Evolutionary conservation across 2,329 filamentous ascomycete species (phyloP).

Genomic region (Trichoderma sp.): DNA sequence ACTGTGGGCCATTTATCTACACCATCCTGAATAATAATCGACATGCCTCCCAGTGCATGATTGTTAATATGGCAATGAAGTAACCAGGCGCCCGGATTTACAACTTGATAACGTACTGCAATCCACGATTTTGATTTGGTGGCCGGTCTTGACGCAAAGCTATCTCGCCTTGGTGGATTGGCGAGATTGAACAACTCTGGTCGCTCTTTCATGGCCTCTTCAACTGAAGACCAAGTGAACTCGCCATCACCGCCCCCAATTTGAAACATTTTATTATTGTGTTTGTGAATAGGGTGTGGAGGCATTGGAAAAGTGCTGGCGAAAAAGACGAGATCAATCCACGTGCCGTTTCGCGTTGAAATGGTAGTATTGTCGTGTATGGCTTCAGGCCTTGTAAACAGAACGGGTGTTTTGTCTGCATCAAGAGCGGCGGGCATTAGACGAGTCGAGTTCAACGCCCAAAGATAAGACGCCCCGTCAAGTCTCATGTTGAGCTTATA

Average conservation of each 20-base stretch:
- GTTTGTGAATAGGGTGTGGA: conserved; percentile 64
- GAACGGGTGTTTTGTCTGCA: conserved; percentile 40
- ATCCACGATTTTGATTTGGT: conserved; percentile 42
- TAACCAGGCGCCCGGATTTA: conserved; percentile 56
- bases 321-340: conserved; percentile 59
- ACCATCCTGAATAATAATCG: conserved; percentile 52
- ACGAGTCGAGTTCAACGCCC: conserved; percentile 53
- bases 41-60: conserved; percentile 58
- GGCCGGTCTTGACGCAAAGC: conserved; percentile 33
- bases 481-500: conserved; percentile 46
- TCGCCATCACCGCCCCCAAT: conserved; percentile 54
- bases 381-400: conserved; percentile 47
- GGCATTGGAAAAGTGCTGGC: conserved; percentile 49
- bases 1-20: conserved; percentile 47
- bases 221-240: conserved; percentile 56
- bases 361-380: conserved; percentile 50
- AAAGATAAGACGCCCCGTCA: conserved; percentile 51
- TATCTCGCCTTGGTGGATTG: conserved; percentile 56
- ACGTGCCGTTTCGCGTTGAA: conserved; percentile 48
- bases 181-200: conserved; percentile 59
- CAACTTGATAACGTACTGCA: conserved; percentile 54
- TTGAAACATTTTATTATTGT: conserved; percentile 61
- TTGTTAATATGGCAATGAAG: conserved; percentile 59
- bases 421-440: conserved; percentile 45
- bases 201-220: conserved; percentile 49